Evolutionary conservation across 179 eudicot species (phyloP).

Genomic region (Actinidia polygama): DNA sequence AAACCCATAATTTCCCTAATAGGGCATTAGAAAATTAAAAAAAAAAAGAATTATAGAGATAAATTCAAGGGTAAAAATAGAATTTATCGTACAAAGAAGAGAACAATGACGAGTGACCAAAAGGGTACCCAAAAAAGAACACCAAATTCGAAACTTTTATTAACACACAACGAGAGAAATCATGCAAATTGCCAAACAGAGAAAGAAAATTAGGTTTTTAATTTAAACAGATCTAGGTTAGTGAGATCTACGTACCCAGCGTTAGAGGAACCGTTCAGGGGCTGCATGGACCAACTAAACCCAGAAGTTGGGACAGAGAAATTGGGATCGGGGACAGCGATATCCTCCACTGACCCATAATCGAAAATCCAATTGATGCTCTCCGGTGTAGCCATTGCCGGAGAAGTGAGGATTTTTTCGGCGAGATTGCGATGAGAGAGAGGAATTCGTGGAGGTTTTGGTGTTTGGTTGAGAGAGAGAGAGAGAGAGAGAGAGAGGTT

Average conservation of each 20-base stretch:
- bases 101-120: too few species aligned
- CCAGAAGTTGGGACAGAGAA: conserved; percentile 49
- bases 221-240: not conserved
- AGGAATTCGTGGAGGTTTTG: conserved; percentile 5
- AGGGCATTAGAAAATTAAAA: too few species aligned
- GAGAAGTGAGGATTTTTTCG: conserved; percentile 28
- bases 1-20: too few species aligned
- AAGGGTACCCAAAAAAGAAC: too few species aligned
- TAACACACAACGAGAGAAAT: not conserved
- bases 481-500: conserved; percentile 22
- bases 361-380: conserved; percentile 67
- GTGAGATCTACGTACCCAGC: conserved; percentile 36
- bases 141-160: too few species aligned
- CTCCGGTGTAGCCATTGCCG: conserved; percentile 65
- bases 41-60: too few species aligned
- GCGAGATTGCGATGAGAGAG: conserved; percentile 7
- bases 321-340: conserved; percentile 46
- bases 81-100: too few species aligned
- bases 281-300: conserved; percentile 53
- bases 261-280: conserved; percentile 48
- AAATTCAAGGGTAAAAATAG: too few species aligned
- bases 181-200: not conserved
- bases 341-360: conserved; percentile 63
- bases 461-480: conserved; percentile 15
- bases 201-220: not conserved